Evolutionary conservation across 208 protist genomes (phyloP).

Genomic region (Acanthamoeba healyi): DNA sequence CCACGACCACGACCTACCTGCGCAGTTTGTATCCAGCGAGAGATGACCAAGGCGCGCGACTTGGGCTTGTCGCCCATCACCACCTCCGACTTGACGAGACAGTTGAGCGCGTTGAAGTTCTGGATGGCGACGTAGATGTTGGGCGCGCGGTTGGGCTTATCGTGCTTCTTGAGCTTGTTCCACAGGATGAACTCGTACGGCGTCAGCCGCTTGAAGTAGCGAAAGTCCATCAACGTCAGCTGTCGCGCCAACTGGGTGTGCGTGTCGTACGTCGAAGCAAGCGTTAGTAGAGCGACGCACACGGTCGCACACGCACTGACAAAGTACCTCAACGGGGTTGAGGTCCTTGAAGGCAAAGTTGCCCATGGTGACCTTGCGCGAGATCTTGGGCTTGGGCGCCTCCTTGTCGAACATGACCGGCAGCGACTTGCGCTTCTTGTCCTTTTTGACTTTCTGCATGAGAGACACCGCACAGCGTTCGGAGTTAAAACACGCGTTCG

Average conservation of each 20-base stretch:
- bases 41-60: background rate
- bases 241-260: constrained; percentile 32
- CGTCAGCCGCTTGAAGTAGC: constrained; percentile 46
- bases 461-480: background rate
- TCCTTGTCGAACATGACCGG: constrained; percentile 51
- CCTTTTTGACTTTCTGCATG: constrained; percentile 26
- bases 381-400: constrained; percentile 54
- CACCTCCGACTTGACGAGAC: constrained; percentile 35
- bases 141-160: constrained; percentile 6
- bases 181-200: constrained; percentile 68
- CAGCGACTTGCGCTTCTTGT: constrained; percentile 33
- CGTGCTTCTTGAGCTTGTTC: constrained; percentile 70
- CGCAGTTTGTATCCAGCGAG: constrained; percentile 53
- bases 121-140: constrained; percentile 51
- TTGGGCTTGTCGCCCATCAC: constrained; percentile 53
- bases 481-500: background rate
- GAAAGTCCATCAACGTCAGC: constrained; percentile 50
- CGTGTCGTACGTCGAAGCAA: no score
- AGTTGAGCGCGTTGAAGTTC: constrained; percentile 33
- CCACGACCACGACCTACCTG: background rate
- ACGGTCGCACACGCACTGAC: background rate
- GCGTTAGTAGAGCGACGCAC: no score
- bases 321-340: constrained; percentile 6
- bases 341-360: constrained; percentile 56
- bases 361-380: constrained; percentile 30